Evolutionary conservation across 768 basidiomycete genomes (phyloP).

Genomic region (Collybia sordida): DNA sequence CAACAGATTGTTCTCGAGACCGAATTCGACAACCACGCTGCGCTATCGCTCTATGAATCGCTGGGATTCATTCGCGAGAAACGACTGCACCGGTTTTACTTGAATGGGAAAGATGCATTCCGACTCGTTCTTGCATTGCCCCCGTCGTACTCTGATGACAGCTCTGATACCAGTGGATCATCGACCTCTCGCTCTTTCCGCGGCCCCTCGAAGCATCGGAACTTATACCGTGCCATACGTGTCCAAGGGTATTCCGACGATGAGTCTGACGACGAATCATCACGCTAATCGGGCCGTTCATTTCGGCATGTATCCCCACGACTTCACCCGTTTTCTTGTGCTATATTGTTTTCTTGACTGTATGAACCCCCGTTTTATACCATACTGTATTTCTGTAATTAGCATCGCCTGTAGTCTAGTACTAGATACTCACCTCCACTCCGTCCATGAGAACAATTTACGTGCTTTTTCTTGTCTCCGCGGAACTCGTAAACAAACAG

Average conservation of each 20-base stretch:
- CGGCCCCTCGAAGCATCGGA: slow-evolving; percentile 18
- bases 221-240: slow-evolving; percentile 40
- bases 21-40: slow-evolving; percentile 89
- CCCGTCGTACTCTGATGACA: slow-evolving; percentile 32
- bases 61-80: slow-evolving; percentile 97
- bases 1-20: slow-evolving; percentile 90
- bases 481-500: too few relatives aligned
- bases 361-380: not conserved
- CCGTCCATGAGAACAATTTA: too few relatives aligned
- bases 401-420: not conserved
- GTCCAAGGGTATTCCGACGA: slow-evolving; percentile 47
- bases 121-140: slow-evolving; percentile 71
- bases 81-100: slow-evolving; percentile 90
- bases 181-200: slow-evolving; percentile 17
- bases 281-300: slow-evolving; percentile 22
- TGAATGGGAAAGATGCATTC: slow-evolving; percentile 97
- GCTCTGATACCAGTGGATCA: slow-evolving; percentile 27
- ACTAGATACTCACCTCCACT: not conserved
- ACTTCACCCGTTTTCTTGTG: not conserved
- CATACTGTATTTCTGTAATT: slow-evolving; percentile 2
- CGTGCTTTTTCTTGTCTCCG: too few relatives aligned
- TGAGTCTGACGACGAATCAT: slow-evolving; percentile 37
- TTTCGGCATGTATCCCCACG: not conserved
- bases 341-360: not conserved
- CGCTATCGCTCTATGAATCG: slow-evolving; percentile 85